Evolutionary conservation across 441 rosid genomes (phyloP).

Genomic region (Geranium incanum): DNA sequence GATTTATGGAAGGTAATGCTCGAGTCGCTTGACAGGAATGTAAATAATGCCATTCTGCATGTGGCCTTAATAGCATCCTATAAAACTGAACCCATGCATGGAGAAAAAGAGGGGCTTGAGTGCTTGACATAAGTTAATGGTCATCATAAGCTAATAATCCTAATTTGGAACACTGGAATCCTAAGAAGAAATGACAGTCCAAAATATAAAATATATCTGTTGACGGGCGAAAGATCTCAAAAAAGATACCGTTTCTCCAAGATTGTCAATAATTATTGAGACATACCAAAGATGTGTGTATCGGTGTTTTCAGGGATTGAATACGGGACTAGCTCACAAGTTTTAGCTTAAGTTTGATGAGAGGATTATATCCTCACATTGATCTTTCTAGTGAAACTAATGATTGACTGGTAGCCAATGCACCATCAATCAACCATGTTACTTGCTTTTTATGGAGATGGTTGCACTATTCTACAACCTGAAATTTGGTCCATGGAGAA

Average conservation of each 20-base stretch:
- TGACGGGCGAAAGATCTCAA: not conserved
- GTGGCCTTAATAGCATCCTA: not conserved
- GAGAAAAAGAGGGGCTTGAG: not conserved
- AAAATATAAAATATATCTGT: not conserved
- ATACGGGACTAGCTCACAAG: not conserved
- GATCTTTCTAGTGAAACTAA: not conserved
- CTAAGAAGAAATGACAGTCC: not conserved
- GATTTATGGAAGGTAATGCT: not conserved
- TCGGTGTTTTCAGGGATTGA: not conserved
- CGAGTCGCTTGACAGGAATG: not conserved
- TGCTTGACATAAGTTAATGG: not conserved
- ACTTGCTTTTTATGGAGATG: not conserved
- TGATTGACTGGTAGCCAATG: not conserved
- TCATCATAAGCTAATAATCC: not conserved
- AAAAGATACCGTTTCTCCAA: not conserved
- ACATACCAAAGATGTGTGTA: not conserved
- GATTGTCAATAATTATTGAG: not conserved
- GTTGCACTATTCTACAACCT: not conserved
- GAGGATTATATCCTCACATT: not conserved
- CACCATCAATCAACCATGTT: not conserved
- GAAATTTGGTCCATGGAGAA: not conserved
- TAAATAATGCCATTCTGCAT: not conserved
- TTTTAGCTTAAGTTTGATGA: slow-evolving; percentile 1
- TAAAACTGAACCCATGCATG: not conserved
- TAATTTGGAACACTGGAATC: not conserved